Base-by-base conservation (phyloP, 2,329 filamentous ascomycete genomes). In the Aspergillus felis region DNA sequence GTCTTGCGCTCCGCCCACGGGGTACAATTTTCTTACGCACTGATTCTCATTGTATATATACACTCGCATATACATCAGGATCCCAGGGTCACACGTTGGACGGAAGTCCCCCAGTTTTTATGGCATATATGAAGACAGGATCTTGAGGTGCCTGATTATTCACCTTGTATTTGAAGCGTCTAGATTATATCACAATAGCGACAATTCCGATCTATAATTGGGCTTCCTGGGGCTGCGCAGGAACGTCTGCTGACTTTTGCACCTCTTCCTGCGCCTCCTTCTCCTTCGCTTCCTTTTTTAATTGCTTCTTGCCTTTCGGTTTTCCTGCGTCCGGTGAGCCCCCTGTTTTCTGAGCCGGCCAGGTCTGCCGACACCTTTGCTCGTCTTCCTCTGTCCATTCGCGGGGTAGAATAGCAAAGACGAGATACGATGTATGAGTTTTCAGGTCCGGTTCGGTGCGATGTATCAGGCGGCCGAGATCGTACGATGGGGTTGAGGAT, bases 391-490 rank as follows among this genome's bases (percentile, higher is more conserved):
- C 87, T 0, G 81, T 87, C 94, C 94, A 99, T 61, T 90, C 87
- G 47, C 86, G 82, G n/a, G 94, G 93, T 59, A 99, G 76, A 3
- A 94, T 79, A 0, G 94, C 94, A 77, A 99, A 99, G 4, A 95
- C 89, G 4, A 99, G 82, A 72, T 99, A 99, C n/a, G 90, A 94
- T 0, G 94, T 99, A 75, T 99, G 94, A 7, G 90, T 94, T 81
- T 96, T 97, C 59, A 97, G 78, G 68, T 99, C 94, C 0, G 87
- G 79, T 76, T 99, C 94, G 0, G 90, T 87, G 25, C 91, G 84
- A 67, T 95, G 91, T 29, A 91, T 82, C 44, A 97, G 69, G 28
- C 85, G 84, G 1, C 94, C 94, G 60, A 92, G 85, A 70, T 89
- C 84, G 78, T 87, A 96, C 1, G 83, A 73, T 60, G 90, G 73